phyloP scores from a whole-genome alignment of 2,329 filamentous ascomycete genomes.

The Coniochaeta sp. region DNA sequence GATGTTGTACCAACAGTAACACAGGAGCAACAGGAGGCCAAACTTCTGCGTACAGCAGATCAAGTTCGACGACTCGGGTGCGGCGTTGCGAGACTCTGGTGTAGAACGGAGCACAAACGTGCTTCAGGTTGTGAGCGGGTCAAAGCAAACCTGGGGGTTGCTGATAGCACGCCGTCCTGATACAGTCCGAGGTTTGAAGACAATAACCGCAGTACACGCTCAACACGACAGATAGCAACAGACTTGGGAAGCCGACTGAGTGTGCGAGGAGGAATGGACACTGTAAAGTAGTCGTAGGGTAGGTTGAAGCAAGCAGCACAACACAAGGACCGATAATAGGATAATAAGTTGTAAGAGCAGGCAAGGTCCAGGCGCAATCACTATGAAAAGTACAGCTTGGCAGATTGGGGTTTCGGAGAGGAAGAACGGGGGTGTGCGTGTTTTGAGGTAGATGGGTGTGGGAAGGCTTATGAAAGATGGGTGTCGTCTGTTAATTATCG shows the following conservation, averaged over 20 bases:
- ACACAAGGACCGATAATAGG: neutral
- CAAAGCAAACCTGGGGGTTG: neutral
- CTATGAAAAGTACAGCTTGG: neutral
- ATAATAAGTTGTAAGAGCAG: neutral
- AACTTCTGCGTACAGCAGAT: neutral
- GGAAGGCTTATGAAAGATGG: neutral
- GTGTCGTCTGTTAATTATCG: neutral
- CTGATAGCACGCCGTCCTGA: neutral
- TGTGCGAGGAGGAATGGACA: neutral
- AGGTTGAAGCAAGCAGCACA: neutral
- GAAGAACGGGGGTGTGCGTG: neutral
- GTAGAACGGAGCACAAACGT: neutral
- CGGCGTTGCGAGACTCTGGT: neutral
- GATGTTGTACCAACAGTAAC: neutral
- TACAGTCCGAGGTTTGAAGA: neutral
- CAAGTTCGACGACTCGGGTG: neutral
- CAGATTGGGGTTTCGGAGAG: neutral
- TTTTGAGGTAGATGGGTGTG: neutral
- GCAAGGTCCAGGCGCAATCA: neutral
- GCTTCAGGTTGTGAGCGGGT: neutral
- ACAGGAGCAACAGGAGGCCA: neutral
- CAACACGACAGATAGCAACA: neutral
- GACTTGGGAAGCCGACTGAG: neutral
- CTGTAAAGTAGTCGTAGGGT: neutral
- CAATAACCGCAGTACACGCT: neutral